Percentiles rank a stretch among this genome's conserved stretches.
Conservation (phyloP, 768 basidiomycete species). For the Pleurotus cornucopiae region DNA sequence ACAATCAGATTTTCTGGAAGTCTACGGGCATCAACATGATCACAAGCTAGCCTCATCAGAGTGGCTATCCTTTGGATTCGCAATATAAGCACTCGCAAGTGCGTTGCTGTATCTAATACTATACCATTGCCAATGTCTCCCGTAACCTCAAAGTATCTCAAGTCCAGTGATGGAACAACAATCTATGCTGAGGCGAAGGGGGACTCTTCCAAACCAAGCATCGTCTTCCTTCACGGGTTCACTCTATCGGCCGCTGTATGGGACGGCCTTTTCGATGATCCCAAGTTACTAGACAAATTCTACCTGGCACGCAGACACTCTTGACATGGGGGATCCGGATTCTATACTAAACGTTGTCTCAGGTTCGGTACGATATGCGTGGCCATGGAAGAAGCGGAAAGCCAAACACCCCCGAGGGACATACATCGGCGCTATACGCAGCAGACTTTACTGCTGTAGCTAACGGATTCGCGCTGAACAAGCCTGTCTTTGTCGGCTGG, state of each 20-base stretch:
- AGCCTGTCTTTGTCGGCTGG: not conserved
- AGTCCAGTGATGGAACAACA: not conserved
- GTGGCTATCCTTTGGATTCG: no score
- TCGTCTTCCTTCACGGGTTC: constrained; percentile 6
- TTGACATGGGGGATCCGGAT: not conserved
- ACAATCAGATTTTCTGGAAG: no score
- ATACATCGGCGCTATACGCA: constrained; percentile 1
- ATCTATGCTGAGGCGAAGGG: constrained; percentile 5
- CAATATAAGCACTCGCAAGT: no score
- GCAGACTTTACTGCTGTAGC: not conserved
- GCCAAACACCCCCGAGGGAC: not conserved
- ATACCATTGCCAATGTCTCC: not conserved
- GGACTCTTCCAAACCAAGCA: not conserved
- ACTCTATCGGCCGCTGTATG: not conserved
- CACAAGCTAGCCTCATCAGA: no score
- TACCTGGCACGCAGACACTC: not conserved
- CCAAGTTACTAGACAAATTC: not conserved
- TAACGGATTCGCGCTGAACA: not conserved
- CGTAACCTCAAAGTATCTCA: not conserved
- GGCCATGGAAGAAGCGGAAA: constrained; percentile 8
- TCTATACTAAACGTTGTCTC: not conserved
- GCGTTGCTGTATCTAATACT: no score
- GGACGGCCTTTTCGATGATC: not conserved
- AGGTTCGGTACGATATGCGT: constrained; percentile 7
- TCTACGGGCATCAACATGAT: no score